Conservation (phyloP, 345 rosid genomes). For the Orychophragmus violaceus region DNA sequence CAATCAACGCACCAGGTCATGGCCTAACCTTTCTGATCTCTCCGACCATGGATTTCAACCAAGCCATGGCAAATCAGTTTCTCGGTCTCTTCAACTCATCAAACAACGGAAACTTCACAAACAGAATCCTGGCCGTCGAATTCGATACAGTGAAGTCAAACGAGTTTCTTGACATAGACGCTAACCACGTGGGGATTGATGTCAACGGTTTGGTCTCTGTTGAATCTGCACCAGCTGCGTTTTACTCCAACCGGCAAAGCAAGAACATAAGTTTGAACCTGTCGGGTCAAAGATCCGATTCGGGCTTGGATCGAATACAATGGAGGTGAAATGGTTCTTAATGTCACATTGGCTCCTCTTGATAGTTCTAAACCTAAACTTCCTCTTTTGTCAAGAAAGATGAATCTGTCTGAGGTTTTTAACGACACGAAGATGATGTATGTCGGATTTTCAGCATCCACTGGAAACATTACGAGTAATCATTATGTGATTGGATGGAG, state of each 20-base stretch:
- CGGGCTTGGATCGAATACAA: constrained; percentile 63
- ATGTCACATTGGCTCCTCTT: constrained; percentile 46
- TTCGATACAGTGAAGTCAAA: constrained; percentile 41
- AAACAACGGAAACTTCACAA: constrained; percentile 31
- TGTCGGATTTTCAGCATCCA: constrained; percentile 60
- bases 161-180: constrained; percentile 41
- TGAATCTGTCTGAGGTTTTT: constrained; percentile 40
- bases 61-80: constrained; percentile 23
- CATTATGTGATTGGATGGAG: constrained; percentile 63
- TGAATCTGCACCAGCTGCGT: constrained; percentile 36
- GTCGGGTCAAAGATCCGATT: constrained; percentile 31
- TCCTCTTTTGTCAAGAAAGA: constrained; percentile 45
- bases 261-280: constrained; percentile 32
- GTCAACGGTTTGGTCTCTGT: constrained; percentile 41
- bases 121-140: constrained; percentile 52
- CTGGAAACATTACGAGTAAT: constrained; percentile 31
- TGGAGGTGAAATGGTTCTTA: constrained; percentile 28
- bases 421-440: constrained; percentile 35
- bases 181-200: constrained; percentile 59
- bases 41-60: constrained; percentile 19
- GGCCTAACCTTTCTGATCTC: constrained; percentile 44
- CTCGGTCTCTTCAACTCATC: constrained; percentile 49
- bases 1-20: constrained; percentile 37
- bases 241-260: constrained; percentile 23
- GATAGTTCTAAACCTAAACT: constrained; percentile 27